Conservation (phyloP, 2,329 filamentous ascomycete genomes). For the Aspergillus floridensis region DNA sequence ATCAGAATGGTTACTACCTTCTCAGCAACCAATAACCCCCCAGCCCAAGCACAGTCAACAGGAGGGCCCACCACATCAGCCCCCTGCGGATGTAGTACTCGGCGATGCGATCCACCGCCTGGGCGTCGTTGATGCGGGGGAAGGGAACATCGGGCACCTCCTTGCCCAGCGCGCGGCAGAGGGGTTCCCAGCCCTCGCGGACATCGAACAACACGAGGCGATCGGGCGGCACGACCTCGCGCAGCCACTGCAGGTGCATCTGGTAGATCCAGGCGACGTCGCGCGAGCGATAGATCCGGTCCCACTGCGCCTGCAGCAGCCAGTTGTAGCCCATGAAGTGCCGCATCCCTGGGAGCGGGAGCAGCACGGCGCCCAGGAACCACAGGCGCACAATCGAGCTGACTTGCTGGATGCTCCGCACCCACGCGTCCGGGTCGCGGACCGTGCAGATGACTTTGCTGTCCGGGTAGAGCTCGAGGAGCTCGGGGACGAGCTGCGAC, state of each 20-base stretch:
- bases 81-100: conserved; percentile 27
- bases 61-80: conserved; percentile 28
- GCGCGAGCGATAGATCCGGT: conserved; percentile 17
- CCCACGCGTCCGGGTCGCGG: conserved; percentile 24
- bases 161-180: conserved; percentile 46
- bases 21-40: background rate
- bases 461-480: conserved; percentile 50
- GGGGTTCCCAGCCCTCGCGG: conserved; percentile 46
- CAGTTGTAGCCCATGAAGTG: conserved; percentile 22
- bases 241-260: conserved; percentile 26
- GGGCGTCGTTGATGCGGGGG: conserved; percentile 38
- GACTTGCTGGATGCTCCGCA: conserved; percentile 22
- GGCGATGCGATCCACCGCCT: conserved; percentile 19
- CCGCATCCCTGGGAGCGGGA: conserved; percentile 26
- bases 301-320: conserved; percentile 21
- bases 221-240: conserved; percentile 28
- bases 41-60: conserved; percentile 19
- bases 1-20: background rate
- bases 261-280: conserved; percentile 13
- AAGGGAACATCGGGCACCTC: conserved; percentile 39
- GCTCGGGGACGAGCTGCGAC: conserved; percentile 44
- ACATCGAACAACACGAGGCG: conserved; percentile 38
- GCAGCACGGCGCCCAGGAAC: conserved; percentile 20
- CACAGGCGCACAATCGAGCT: conserved; percentile 15
- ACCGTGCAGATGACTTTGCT: conserved; percentile 48